Evolutionary conservation across 2,329 filamentous ascomycete genomes (phyloP), one percentile per base, ranked within the genome.

Genomic region (Calonectria multiphialidica): DNA sequence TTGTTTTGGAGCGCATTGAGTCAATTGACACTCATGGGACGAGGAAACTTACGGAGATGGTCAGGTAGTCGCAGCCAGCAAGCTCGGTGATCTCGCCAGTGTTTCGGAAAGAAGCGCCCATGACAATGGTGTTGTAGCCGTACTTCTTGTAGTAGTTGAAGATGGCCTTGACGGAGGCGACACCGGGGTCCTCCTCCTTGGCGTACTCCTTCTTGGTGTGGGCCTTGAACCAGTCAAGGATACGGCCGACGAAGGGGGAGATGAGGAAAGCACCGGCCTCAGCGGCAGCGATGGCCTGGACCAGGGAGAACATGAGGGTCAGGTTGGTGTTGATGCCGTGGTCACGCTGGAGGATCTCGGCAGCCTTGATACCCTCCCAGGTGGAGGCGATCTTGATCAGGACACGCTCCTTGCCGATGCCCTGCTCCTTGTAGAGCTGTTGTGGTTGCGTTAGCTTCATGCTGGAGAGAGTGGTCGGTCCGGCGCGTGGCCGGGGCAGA

Each of bases 141-240:
- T 89, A 95, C 91, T 98, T 98, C 95, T 99, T 99, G 94, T 99
- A 99, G 94, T 99, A 99, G 92, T 99, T 97, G 93, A 93, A 99
- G 89, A 99, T 99, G 86, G 82, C 84, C 90, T 96, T 91, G 83
- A 99, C 97, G 78, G 94, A 96, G 89, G 95, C 91, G 86, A 99
- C 97, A 90, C 97, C 97, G 70, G 97, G 97, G 90, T 99, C 97
- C 86, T 98, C 94, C 86, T 94, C 88, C 85, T 95, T 91, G 84
- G 89, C 82, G 92, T 96, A 99, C 79, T 97, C 94, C 91, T 97
- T 96, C 93, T 98, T 98, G 86, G 92, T 94, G 80, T 92, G 89
- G 72, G 95, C 95, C 95, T 99, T 99, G 94, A 93, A 98, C 96
- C 96, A 99, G 89, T 99, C 97, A 80, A 99, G 94, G 84, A 99